These are phyloP conservation scores for Calocybe cyanea DNA, from an alignment of 768 basidiomycete species.

Conservation along the genomic window DNA sequence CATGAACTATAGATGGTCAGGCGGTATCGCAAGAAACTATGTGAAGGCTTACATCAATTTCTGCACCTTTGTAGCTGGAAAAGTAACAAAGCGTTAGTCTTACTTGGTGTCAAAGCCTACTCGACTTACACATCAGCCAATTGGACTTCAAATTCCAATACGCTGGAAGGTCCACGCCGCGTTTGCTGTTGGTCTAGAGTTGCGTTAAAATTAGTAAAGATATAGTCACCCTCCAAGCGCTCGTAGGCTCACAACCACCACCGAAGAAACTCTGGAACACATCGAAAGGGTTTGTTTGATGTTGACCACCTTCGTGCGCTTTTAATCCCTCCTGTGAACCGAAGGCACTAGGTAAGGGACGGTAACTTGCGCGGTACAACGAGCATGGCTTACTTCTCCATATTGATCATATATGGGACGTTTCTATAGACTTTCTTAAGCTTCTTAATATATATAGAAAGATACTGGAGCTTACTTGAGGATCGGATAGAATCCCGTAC, in stretches of 20 bases:
- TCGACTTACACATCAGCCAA: slow-evolving; percentile 73
- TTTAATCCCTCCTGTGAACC: slow-evolving; percentile 76
- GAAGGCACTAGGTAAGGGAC: slow-evolving; percentile 6
- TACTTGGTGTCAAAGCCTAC: neutral
- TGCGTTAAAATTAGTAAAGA: neutral
- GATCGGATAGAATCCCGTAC: slow-evolving; percentile 92
- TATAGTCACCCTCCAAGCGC: neutral
- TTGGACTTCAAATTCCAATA: slow-evolving; percentile 82
- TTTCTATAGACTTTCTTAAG: slow-evolving; percentile 60
- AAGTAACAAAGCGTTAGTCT: slow-evolving; percentile 9
- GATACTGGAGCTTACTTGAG: slow-evolving; percentile 48
- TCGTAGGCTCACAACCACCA: slow-evolving; percentile 48
- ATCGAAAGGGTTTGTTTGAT: slow-evolving; percentile 86
- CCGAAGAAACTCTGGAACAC: slow-evolving; percentile 94
- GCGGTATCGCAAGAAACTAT: slow-evolving; percentile 13
- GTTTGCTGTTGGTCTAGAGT: slow-evolving; percentile 53
- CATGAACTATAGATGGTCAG: slow-evolving; percentile 61
- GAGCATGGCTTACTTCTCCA: slow-evolving; percentile 62
- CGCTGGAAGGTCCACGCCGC: slow-evolving; percentile 69
- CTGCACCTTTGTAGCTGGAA: slow-evolving; percentile 75
- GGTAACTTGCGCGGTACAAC: slow-evolving; percentile 7
- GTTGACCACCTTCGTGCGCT: slow-evolving; percentile 85
- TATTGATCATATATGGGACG: slow-evolving; percentile 90
- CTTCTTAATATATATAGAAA: neutral
- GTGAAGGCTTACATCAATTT: slow-evolving; percentile 63